Percentiles rank a stretch among this genome's conserved stretches.
Conservation (phyloP, 192 early-diverging fungal genomes). For the Coemansia sp. region DNA sequence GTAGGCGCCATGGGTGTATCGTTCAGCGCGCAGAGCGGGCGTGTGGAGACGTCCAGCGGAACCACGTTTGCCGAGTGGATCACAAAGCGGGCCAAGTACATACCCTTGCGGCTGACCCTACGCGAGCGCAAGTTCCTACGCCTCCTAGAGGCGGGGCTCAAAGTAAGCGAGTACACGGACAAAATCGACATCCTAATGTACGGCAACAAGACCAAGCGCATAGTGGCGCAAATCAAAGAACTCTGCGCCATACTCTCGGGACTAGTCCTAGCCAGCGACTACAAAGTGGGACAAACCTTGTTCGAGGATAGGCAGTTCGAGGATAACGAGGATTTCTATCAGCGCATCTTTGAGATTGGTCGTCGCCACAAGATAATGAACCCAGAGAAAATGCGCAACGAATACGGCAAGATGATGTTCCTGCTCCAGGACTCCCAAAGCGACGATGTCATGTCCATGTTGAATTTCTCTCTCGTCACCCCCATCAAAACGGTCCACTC, state of each 20-base stretch:
- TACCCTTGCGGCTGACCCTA: conserved; percentile 86
- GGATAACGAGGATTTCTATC: conserved; percentile 78
- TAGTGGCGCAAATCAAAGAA: conserved; percentile 93
- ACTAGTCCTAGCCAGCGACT: conserved; percentile 79
- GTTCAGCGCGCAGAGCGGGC: conserved; percentile 39
- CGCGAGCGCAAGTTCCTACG: conserved; percentile 91
- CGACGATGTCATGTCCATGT: conserved; percentile 71
- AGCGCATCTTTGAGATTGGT: conserved; percentile 65
- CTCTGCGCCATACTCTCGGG: conserved; percentile 94
- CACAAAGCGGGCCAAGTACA: conserved; percentile 84
- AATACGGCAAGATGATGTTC: conserved; percentile 97
- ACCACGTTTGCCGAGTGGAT: conserved; percentile 78
- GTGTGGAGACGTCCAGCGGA: conserved; percentile 45
- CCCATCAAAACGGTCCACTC: conserved; percentile 91
- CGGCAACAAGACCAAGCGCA: conserved; percentile 81
- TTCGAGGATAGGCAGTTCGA: conserved; percentile 67
- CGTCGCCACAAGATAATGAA: conserved; percentile 89
- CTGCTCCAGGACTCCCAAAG: conserved; percentile 77
- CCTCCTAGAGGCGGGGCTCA: conserved; percentile 90
- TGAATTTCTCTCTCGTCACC: conserved; percentile 74
- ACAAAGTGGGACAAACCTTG: conserved; percentile 75
- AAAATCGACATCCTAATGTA: conserved; percentile 79
- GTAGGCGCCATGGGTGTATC: conserved; percentile 46
- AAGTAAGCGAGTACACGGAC: conserved; percentile 88
- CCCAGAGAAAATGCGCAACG: conserved; percentile 94